phyloP scores from a whole-genome alignment of 352 stramenopile genomes.

The Globisporangium splendens region DNA sequence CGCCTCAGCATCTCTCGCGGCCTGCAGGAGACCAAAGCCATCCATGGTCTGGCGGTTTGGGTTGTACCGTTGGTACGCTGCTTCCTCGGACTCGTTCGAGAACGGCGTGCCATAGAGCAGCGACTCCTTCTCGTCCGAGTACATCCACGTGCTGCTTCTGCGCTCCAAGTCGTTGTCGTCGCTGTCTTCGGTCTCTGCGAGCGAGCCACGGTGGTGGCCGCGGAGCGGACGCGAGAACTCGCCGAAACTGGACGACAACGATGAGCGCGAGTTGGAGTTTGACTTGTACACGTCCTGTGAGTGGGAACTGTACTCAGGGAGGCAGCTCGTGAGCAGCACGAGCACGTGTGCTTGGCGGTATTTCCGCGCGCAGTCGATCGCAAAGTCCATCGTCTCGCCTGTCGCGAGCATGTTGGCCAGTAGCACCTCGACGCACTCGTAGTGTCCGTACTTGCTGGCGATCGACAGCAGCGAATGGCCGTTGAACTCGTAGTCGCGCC shows the following conservation, averaged over 20 bases:
- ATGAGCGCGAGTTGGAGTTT: constrained; percentile 2
- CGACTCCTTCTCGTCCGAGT: constrained; percentile 10
- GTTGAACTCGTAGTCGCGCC: constrained; percentile 50
- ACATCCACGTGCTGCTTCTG: constrained; percentile 22
- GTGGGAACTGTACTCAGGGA: constrained; percentile 43
- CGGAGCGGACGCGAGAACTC: constrained; percentile 4
- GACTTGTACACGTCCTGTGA: constrained; percentile 20
- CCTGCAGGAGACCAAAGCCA: constrained; percentile 27
- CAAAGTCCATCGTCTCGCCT: constrained; percentile 34
- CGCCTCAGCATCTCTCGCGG: constrained; percentile 19
- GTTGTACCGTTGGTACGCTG: constrained; percentile 30
- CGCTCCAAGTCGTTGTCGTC: constrained; percentile 17
- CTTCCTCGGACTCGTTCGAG: constrained; percentile 28
- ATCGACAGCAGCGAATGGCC: constrained; percentile 62
- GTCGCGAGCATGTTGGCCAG: constrained; percentile 28
- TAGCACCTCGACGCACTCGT: constrained; percentile 61
- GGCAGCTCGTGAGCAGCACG: constrained; percentile 63
- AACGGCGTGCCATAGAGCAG: constrained; percentile 23
- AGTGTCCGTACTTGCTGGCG: constrained; percentile 61
- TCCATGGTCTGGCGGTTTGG: constrained; percentile 20
- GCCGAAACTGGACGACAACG: not conserved
- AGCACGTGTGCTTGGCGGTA: constrained; percentile 65
- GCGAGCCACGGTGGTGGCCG: constrained; percentile 20
- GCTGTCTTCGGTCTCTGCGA: constrained; percentile 31
- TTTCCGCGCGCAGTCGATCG: constrained; percentile 43